Evolutionary conservation across 495 filamentous ascomycete species (phyloP), one percentile per base, ranked within the genome.

Genomic region (Aspergillus nidulans): DNA sequence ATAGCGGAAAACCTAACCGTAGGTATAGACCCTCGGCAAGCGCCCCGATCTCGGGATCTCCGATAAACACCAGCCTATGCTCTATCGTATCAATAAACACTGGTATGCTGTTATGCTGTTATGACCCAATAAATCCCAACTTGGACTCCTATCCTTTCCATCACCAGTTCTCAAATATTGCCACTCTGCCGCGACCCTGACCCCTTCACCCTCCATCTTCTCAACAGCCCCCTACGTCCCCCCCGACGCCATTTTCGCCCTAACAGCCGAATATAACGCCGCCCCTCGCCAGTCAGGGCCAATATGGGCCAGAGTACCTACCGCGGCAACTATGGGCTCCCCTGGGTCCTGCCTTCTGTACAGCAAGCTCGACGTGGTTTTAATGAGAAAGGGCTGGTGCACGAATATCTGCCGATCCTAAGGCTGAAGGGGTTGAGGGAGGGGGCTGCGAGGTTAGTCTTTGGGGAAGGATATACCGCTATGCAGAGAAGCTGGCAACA

Each of bases 341-440:
- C 75, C 9, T 78, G 74, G 75, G 54, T 75, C 9, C 61, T 77
- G 2, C 66, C 71, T 0, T 64, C 69, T 0, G 70, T 75, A 4
- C 45, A 51, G 19, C 59, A 6, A 6, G 30, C 30, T 2, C 30
- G 30, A 13, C 4, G 9, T 2, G 10, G 8, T 12, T 2, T 34
- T 12, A 6, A 10, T 12, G 30, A 34, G 30, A 6, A 34, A 20
- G 61, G 56, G 0, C 28, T 61, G 13, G 57, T 63, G 8, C 70
- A 74, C 58, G 71, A 74, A 55, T 73, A 72, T 53, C 62, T 74
- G 1, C 68, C 72, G 0, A 74, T 75, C 28, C 44, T 68, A 8
- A 72, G 73, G 0, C 56, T 71, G 10, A 26, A 38, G 13, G 15
- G 20, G 16, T 71, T 74, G 20, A 58, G 68, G 8, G 51, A 62